phyloP scores from a whole-genome alignment of 345 rosid genomes.

The Salix caprea region DNA sequence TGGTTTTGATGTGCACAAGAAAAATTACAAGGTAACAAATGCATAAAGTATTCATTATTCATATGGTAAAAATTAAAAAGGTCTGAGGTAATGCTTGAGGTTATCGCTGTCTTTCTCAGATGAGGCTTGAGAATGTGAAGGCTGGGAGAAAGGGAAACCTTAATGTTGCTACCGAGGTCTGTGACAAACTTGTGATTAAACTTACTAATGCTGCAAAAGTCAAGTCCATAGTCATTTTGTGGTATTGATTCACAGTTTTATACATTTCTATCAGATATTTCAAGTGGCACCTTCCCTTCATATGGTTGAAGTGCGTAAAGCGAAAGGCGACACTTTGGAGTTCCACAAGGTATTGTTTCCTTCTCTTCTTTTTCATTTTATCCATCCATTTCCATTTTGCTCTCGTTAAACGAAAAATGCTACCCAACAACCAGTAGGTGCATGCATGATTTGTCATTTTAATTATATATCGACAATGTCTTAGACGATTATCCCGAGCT shows the following conservation, averaged over 20 bases:
- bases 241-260: constrained; percentile 1
- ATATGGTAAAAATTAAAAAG: background rate
- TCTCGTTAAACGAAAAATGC: too few species aligned
- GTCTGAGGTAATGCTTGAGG: background rate
- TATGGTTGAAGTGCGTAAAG: constrained; percentile 89
- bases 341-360: constrained; percentile 62
- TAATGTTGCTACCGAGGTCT: constrained; percentile 82
- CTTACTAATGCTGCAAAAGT: background rate
- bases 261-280: constrained; percentile 50
- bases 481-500: background rate
- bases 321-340: constrained; percentile 95
- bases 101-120: constrained; percentile 30
- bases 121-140: constrained; percentile 84
- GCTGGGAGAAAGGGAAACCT: constrained; percentile 97
- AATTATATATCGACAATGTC: background rate
- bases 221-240: background rate
- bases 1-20: constrained; percentile 85
- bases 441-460: background rate
- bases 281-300: constrained; percentile 95
- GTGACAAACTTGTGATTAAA: background rate
- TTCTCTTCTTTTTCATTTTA: background rate
- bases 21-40: constrained; percentile 73
- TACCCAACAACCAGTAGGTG: background rate
- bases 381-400: background rate
- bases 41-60: background rate